These are phyloP conservation scores for Gigaspora rosea DNA, from an alignment of 192 early-diverging fungal species.

Conservation along the genomic window DNA sequence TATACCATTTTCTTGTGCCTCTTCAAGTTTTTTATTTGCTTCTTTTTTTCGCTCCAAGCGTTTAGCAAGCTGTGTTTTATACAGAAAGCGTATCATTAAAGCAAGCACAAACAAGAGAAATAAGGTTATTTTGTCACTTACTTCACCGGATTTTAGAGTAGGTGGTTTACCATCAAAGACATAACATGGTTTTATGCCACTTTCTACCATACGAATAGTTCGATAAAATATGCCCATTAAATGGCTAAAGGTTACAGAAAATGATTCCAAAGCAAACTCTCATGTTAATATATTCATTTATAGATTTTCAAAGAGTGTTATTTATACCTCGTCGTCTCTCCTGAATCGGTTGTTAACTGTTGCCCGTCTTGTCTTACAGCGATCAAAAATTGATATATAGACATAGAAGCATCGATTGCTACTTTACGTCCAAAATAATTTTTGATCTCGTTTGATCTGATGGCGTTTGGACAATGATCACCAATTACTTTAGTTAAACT, in stretches of 20 bases:
- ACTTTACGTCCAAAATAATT: conserved; percentile 93
- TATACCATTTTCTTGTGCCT: conserved; percentile 67
- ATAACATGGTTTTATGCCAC: conserved; percentile 94
- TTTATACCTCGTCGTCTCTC: conserved; percentile 85
- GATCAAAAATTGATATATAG: conserved; percentile 98
- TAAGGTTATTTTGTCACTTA: conserved; percentile 34
- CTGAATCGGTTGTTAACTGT: conserved; percentile 84
- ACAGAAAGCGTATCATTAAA: background rate
- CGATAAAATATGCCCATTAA: conserved; percentile 97
- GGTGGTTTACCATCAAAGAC: conserved; percentile 99
- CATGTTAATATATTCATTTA: too few species aligned
- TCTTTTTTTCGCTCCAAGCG: conserved; percentile 71
- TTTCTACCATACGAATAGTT: conserved; percentile 94
- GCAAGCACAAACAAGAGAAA: conserved; percentile 2
- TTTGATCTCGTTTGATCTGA: conserved; percentile 81
- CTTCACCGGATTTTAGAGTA: conserved; percentile 86
- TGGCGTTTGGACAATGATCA: conserved; percentile 85
- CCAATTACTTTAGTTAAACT: conserved; percentile 90
- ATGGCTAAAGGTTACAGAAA: conserved; percentile 60
- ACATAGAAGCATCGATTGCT: conserved; percentile 97
- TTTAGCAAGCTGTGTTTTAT: conserved; percentile 61
- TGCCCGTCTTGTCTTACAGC: conserved; percentile 92
- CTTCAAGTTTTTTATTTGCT: conserved; percentile 68
- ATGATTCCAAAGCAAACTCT: background rate
- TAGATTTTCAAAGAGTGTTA: background rate